A percentile compares a stretch with the other conserved stretches of the same genome.
Conservation (phyloP, 768 basidiomycete genomes). For the Polyporus arcularius region DNA sequence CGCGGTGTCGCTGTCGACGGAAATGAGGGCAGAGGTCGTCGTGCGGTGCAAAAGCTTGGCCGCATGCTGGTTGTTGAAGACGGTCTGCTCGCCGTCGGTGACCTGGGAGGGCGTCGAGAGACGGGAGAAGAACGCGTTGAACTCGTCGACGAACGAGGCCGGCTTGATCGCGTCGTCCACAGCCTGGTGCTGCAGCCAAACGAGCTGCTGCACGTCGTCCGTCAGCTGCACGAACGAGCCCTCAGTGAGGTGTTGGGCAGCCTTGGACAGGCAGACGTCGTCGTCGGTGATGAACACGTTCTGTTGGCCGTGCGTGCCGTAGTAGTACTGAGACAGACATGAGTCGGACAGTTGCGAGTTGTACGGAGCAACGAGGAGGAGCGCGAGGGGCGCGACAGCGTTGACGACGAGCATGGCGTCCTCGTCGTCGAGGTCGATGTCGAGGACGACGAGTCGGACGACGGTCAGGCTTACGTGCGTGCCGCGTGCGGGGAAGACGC, state of each 20-base stretch:
- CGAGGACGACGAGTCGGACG: too few relatives aligned
- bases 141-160: slow-evolving; percentile 26
- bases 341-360: slow-evolving; percentile 35
- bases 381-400: slow-evolving; percentile 14
- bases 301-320: slow-evolving; percentile 56
- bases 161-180: slow-evolving; percentile 46
- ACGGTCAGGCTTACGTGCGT: too few relatives aligned
- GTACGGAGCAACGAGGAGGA: slow-evolving; percentile 48
- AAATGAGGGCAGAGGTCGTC: slow-evolving; percentile 48
- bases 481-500: too few relatives aligned
- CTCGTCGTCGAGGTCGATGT: background rate
- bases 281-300: slow-evolving; percentile 49
- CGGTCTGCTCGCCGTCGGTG: slow-evolving; percentile 12
- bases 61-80: background rate
- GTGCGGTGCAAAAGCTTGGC: slow-evolving; percentile 43
- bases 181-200: slow-evolving; percentile 62
- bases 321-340: slow-evolving; percentile 54
- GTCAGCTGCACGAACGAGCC: slow-evolving; percentile 28
- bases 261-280: slow-evolving; percentile 39
- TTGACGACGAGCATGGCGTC: slow-evolving; percentile 16
- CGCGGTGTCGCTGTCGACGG: slow-evolving; percentile 37
- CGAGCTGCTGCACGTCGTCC: slow-evolving; percentile 41
- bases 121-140: slow-evolving; percentile 15
- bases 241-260: slow-evolving; percentile 25
- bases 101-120: background rate